These are phyloP conservation scores for Populus hybrid DNA, from an alignment of 441 rosid genomes.

Conservation along the genomic window DNA sequence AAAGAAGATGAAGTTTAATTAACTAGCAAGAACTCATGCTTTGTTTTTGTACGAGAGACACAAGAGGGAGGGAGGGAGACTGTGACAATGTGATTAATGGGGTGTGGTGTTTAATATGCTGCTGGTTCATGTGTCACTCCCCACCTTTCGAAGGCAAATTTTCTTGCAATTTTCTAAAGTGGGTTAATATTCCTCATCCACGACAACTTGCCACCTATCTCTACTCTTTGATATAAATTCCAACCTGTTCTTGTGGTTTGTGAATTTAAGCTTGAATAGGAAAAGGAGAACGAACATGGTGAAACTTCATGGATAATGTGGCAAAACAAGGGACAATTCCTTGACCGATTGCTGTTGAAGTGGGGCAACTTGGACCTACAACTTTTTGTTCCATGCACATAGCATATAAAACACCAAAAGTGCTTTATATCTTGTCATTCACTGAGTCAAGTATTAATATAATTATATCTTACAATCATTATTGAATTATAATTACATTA, in stretches of 20 bases:
- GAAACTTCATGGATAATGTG: neutral
- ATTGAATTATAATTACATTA: no score
- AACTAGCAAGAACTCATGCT: constrained; percentile 23
- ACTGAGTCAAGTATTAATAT: no score
- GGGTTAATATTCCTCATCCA: constrained; percentile 38
- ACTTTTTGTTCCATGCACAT: no score
- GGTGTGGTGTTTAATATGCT: constrained; percentile 22
- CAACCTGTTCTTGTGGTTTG: no score
- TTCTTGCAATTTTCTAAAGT: neutral
- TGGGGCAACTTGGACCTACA: constrained; percentile 1
- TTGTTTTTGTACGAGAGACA: neutral
- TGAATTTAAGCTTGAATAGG: no score
- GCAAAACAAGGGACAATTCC: neutral
- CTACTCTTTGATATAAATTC: no score
- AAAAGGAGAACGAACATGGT: no score
- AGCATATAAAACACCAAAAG: no score
- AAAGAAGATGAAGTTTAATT: constrained; percentile 7
- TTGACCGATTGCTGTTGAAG: neutral
- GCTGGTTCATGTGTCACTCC: constrained; percentile 60
- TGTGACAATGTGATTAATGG: constrained; percentile 19
- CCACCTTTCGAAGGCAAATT: constrained; percentile 50
- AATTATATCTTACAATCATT: no score
- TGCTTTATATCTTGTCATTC: no score
- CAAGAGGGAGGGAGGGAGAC: constrained; percentile 6
- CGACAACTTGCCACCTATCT: constrained; percentile 16